Percentiles rank a stretch among this genome's conserved stretches.
These are phyloP conservation scores for Artemisia annua DNA, from an alignment of 129 eudicot genomes.

Conservation along the genomic window DNA sequence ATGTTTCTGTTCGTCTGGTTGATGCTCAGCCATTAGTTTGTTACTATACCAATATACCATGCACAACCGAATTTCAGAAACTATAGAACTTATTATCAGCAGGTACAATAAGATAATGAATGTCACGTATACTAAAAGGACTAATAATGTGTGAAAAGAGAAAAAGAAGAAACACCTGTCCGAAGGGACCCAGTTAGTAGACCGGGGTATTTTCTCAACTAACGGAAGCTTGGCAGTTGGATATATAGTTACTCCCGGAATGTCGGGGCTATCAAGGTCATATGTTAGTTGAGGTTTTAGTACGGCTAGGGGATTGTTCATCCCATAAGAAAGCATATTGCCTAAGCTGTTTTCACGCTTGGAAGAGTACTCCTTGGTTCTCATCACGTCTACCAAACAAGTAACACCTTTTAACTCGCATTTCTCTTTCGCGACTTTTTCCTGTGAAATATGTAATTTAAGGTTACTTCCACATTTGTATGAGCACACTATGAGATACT, in stretches of 20 bases:
- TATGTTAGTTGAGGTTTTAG: no score
- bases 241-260: no score
- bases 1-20: constrained; percentile 59
- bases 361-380: no score
- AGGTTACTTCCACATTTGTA: constrained; percentile 16
- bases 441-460: constrained; percentile 40
- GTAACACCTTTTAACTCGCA: constrained; percentile 33
- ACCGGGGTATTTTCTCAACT: constrained; percentile 61
- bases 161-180: constrained; percentile 35
- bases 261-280: no score
- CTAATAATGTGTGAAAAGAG: not conserved
- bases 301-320: constrained; percentile 15
- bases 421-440: constrained; percentile 43
- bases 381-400: constrained; percentile 29
- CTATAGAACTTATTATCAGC: not conserved
- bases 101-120: not conserved
- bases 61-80: constrained; percentile 29
- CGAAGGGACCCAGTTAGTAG: constrained; percentile 63
- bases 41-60: constrained; percentile 62
- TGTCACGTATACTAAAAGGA: not conserved
- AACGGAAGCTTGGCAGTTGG: constrained; percentile 44
- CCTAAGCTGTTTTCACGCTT: constrained; percentile 17
- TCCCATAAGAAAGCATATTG: constrained; percentile 47
- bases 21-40: constrained; percentile 72
- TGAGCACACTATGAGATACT: no score